Base-by-base conservation (phyloP, 2,329 filamentous ascomycete species). In the Colletotrichum sp. region DNA sequence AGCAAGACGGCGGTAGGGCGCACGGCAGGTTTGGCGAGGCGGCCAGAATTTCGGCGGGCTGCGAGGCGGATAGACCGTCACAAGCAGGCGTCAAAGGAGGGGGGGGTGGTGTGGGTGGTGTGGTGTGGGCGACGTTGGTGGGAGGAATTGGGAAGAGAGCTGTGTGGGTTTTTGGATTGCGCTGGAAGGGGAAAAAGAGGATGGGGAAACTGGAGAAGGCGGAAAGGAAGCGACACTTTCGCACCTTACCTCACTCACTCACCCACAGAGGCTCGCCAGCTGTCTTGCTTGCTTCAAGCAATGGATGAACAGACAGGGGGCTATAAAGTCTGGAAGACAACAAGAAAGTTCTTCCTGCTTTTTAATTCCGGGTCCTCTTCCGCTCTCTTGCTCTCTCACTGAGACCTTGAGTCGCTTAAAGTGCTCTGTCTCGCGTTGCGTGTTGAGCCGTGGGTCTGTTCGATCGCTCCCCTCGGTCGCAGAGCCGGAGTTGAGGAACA, bases 101-200 rank as follows among this genome's bases (percentile, higher is more conserved):
- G 63, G 63, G 73, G 67, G 69, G 67, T 72, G 63, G 32, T 76
- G 70, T 44, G 39, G 63, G 71, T 67, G 75, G 71, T 69, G 71
- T 73, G 59, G 70, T 70, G 36, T 70, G 57, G 68, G 36, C 57
- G 65, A 75, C 39, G 65, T 55, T 60, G 62, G 73, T 70, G 65
- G 67, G 71, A 75, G 71, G 67, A 72, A 75, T 71, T 67, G 75
- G 75, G 66, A 18, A 66, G 59, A 75, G 66, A 70, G 63, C 69
- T 69, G 71, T 74, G 75, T 74, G 72, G 75, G 75, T 76, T 67
- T 76, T 76, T 67, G 71, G 60, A 63, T 73, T 76, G 70, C 73
- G 70, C 73, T 76, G 64, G 70, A 68, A 75, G 59, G 63, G 73
- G 70, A 69, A 76, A 72, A 73, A 65, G 59, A 76, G 65, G 63